Conservation (phyloP, 495 filamentous ascomycete species). For the Acidiella bohemica region DNA sequence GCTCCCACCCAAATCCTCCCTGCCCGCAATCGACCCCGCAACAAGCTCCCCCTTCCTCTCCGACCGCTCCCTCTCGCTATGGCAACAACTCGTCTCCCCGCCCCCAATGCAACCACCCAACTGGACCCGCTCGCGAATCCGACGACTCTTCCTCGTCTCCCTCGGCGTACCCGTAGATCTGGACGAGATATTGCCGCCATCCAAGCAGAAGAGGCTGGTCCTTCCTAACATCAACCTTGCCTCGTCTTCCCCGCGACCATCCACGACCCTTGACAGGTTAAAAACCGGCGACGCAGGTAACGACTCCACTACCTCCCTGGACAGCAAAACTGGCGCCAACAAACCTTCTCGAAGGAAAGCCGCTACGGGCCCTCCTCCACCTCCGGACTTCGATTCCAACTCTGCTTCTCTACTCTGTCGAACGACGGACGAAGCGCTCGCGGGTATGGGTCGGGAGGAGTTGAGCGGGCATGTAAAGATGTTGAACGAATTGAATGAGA, state of each 20-base stretch:
- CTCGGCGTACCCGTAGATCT: conserved; percentile 92
- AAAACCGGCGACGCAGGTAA: conserved; percentile 34
- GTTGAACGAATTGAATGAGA: conserved; percentile 51
- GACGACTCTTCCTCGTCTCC: conserved; percentile 88
- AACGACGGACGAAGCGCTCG: conserved; percentile 70
- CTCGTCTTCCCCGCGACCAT: conserved; percentile 29
- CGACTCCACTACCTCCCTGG: conserved; percentile 33
- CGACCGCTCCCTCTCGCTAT: conserved; percentile 68
- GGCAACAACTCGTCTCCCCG: conserved; percentile 90
- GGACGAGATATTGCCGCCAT: conserved; percentile 90
- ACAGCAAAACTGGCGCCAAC: conserved; percentile 28
- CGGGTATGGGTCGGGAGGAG: conserved; percentile 62
- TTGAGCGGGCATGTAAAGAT: conserved; percentile 57
- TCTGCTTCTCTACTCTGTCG: conserved; percentile 63
- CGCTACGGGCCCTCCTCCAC: conserved; percentile 43
- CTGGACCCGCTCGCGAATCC: conserved; percentile 94
- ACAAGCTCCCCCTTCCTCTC: conserved; percentile 50
- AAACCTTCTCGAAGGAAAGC: conserved; percentile 31
- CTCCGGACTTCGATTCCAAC: conserved; percentile 67
- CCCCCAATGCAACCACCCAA: conserved; percentile 91
- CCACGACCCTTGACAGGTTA: conserved; percentile 37
- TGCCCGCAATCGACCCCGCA: conserved; percentile 26
- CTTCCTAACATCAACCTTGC: conserved; percentile 65
- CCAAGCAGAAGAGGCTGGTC: conserved; percentile 94
- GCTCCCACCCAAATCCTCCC: conserved; percentile 31